Percentiles rank a stretch among this genome's conserved stretches.
These are phyloP conservation scores for Panaeolus cyanescens DNA, from an alignment of 768 basidiomycete genomes.

Conservation along the genomic window DNA sequence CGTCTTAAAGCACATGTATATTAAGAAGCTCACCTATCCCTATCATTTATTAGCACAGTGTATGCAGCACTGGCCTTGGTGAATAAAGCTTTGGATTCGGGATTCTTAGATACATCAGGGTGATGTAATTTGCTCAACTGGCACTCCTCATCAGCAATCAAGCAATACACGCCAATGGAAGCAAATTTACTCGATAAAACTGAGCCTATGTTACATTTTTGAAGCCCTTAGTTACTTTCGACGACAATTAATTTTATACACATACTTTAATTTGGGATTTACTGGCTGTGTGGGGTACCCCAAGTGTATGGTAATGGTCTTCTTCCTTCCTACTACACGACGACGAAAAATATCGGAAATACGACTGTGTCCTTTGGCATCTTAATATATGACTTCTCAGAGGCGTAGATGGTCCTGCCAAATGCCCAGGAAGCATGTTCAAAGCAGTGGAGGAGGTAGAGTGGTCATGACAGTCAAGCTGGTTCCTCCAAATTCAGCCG, in stretches of 20 bases:
- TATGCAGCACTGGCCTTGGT: slow-evolving; percentile 46
- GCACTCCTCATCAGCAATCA: background rate
- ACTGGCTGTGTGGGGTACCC: slow-evolving; percentile 35
- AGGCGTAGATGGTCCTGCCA: background rate
- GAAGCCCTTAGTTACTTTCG: background rate
- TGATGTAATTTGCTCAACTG: slow-evolving; percentile 51
- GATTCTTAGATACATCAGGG: slow-evolving; percentile 48
- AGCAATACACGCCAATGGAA: background rate
- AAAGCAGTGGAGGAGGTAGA: background rate
- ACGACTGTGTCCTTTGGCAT: background rate
- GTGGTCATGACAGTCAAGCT: background rate
- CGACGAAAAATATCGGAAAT: background rate
- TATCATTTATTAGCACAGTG: slow-evolving; percentile 43
- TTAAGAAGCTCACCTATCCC: slow-evolving; percentile 34
- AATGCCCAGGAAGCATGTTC: background rate
- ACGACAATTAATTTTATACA: background rate
- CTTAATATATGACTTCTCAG: background rate
- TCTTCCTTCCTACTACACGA: background rate
- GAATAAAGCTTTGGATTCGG: slow-evolving; percentile 38
- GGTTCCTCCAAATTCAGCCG: background rate
- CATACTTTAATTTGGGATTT: slow-evolving; percentile 47
- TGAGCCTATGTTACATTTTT: slow-evolving; percentile 30
- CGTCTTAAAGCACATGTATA: background rate
- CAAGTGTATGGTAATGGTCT: slow-evolving; percentile 43
- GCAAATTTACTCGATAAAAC: slow-evolving; percentile 38